Evolutionary conservation across 768 basidiomycete species (phyloP), one percentile per base, ranked within the genome.

Genomic region (Mycena maculata): DNA sequence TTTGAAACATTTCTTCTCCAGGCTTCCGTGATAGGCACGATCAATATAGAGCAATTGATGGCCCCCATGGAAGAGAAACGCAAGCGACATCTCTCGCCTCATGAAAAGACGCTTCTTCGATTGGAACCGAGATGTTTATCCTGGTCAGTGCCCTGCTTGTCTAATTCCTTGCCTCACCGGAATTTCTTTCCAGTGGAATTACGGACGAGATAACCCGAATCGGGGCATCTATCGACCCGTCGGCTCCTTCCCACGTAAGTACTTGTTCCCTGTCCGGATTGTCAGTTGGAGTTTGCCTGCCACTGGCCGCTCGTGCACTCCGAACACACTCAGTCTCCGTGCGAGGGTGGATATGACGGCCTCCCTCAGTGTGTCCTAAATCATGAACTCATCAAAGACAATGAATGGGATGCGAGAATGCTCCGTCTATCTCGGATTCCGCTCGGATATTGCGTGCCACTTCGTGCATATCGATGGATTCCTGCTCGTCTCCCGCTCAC

Each of bases 361-460:
- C 68, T 77, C 5, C 67, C 78, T 12, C 78, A 77, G 45, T 80
- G 78, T 49, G 69, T 66, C 33, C 64, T 76, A 31, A 78, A 80
- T 68, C 69, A 67, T 30, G 59, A 74, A 23, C 71, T 74, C 25
- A 31, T 69, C 9, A 52, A 72, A n/a, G 76, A 80, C 54, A 56
- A 63, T 30, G 22, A 27, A 27, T 63, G 52, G 52, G 11, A 45
- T 11, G 36, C 60, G 2, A 31, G 23, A 18, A 50, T 50, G 50
- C 60, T 30, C 28, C 31, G n/a, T 22, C 28, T 1, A 11, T n/a
- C 38, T 1, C 16, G 12, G 9, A 25, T 1, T 1, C 49, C 25
- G 22, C 28, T n/a, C 25, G 11, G 31, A 33, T 61, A 52, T 12
- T 41, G 3, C 28, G 20, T 13, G 1, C 41, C 28, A 6, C 5